Base-by-base conservation (phyloP, 2,329 filamentous ascomycete species). In the Dryadomyces quercus-mongolicae region DNA sequence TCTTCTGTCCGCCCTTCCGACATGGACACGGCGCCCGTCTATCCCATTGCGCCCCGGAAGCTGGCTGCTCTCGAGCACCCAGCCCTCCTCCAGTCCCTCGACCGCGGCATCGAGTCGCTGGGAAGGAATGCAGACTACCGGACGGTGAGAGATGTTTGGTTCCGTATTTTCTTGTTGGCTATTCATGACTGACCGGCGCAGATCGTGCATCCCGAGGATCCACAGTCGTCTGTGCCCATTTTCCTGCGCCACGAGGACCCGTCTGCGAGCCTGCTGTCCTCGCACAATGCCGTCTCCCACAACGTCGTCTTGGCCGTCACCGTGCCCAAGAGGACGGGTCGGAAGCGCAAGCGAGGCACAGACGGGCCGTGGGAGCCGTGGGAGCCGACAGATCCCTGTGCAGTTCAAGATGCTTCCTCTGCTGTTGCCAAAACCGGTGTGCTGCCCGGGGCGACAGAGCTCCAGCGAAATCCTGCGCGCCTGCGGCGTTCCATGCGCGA, bases 301-400 rank as follows among this genome's bases (percentile, higher is more conserved):
- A 95, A 96, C 64, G 72, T 97, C 20, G 76, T 97, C 20, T 74
- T 98, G 53, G 91, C 90, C 66, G 77, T 98, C 54, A 90, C 85
- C 0, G 81, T 97, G 1, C 92, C 93, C 0, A 93, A 84, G 67
- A 76, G 88, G 54, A 96, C 90, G 2, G 91, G 91, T 3, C 80
- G 89, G 57, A 95, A 87, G 68, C 80, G 91, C 56, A 95, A 91
- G 70, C 77, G 84, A 61, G 90, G 88, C n/a, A 82, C 81, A 5
- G 66, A 83, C 54, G 84, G 75, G n/a, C n/a, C n/a, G 36, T 40
- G 36, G 36, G 10, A 40, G 5, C 82, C 85, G 0, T 92, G 60
- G 58, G 79, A 84, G 59, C 70, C n/a, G n/a, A n/a, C n/a, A n/a
- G n/a, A n/a, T n/a, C n/a, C n/a, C n/a, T n/a, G n/a, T n/a, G n/a